These are phyloP conservation scores for Plasmodium coatneyi DNA, from an alignment of 169 alveolate species.

Conservation along the genomic window DNA sequence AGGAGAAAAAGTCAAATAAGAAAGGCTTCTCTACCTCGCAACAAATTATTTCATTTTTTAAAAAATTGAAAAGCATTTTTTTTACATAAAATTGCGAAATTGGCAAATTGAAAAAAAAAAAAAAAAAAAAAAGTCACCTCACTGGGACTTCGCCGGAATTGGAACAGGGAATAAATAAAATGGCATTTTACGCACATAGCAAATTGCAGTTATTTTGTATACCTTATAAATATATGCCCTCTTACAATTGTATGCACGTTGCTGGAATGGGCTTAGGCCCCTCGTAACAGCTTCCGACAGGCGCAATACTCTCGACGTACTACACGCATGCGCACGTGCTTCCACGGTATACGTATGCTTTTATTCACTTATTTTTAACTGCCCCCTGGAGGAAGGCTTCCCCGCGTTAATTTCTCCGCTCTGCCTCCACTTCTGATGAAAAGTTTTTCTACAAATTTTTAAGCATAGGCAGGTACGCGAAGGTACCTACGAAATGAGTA, in stretches of 20 bases:
- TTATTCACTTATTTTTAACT: neutral
- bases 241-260: neutral
- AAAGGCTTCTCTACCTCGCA: neutral
- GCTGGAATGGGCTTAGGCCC: neutral
- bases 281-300: too few species aligned
- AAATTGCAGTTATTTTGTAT: neutral
- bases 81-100: neutral
- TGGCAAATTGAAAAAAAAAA: neutral
- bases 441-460: neutral
- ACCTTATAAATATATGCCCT: neutral
- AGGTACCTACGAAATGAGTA: neutral
- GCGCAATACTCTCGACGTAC: neutral
- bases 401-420: neutral
- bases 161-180: neutral
- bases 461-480: neutral
- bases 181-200: neutral
- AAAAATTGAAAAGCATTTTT: neutral
- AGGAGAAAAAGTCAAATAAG: neutral
- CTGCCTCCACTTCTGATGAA: neutral
- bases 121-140: slow-evolving; percentile 1
- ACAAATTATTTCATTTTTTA: neutral
- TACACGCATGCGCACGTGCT: neutral
- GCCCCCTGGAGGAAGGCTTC: neutral
- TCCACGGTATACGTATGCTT: neutral
- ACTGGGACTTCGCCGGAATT: neutral